Evolutionary conservation across 2,329 filamentous ascomycete species (phyloP), one percentile per base, ranked within the genome.

Genomic region (Blastomyces percursus): DNA sequence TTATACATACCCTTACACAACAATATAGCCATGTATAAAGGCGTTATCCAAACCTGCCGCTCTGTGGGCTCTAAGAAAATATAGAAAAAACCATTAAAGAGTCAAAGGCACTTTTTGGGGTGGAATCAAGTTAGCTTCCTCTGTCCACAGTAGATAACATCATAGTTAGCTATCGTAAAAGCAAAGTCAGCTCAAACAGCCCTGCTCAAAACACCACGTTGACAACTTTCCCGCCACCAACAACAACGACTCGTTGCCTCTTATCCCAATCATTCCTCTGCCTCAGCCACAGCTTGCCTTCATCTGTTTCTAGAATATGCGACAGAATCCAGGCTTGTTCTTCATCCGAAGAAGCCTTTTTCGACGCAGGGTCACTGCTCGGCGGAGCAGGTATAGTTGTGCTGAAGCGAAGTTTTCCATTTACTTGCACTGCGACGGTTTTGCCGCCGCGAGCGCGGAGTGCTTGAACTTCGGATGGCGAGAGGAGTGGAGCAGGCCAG

Each of bases 401-500:
- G 0, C 83, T 83, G 65, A 87, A 87, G 46, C 84, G 85, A 66
- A 89, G 74, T 73, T 88, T 91, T n/a, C 91, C 90, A 70, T 95
- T 91, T 65, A 95, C 76, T 70, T 91, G 88, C 19, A 96, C 85
- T 0, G 87, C 87, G 6, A 72, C 81, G 75, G 66, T 75, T 78
- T 66, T 79, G 71, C 59, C 80, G 74, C 61, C 80, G 75, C 68
- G 81, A 76, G 67, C 86, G 73, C 66, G 82, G 70, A 66, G 78
- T 71, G 62, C 80, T 68, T 57, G 80, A 16, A 70, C 72, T 65
- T 78, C 71, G 32, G 73, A 67, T 0, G 70, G 52, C 5, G 70
- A 72, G 21, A 79, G 70, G n/a, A 77, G 70, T 0, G 71, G 66
- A 2, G 77, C 71, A 0, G 89, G 89, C 77, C 90, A 94, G 0